Evolutionary conservation across 106 monocot species (phyloP), one percentile per base, ranked within the genome.

Genomic region (Ottelia alismoides): DNA sequence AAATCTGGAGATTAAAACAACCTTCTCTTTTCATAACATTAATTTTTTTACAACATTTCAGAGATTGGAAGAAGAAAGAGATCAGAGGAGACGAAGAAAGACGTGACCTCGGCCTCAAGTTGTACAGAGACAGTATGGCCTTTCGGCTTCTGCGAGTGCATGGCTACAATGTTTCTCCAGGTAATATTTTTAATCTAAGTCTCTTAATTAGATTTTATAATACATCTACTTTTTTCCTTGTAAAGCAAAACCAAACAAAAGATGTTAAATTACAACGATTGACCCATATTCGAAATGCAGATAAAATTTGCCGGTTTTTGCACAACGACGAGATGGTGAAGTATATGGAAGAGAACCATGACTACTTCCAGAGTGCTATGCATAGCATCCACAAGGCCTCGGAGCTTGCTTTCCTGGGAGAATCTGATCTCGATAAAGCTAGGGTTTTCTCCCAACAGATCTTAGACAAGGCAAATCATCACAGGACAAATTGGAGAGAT

Each of bases 81-180:
- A 30, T 7, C n/a, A 12, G 51, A 31, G 2, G 1, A 72, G 1
- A 22, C n/a, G n/a, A n/a, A n/a, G n/a, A n/a, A n/a, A n/a, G n/a
- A n/a, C n/a, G n/a, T n/a, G n/a, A 31, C 18, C 0, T 16, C 0
- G 14, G 12, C 11, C 20, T 55, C 1, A 47, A 40, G 28, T 46
- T 73, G 11, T 61, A 49, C 26, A 57, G 31, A 16, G 73, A 66
- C 21, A 55, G 66, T 0, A 55, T 73, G 27, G 55, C 66, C 1
- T 73, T 73, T 49, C 2, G 52, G 2, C 61, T 66, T 16, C 25
- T 73, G 32, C 61, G 73, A 25, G 30, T 32, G 58, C 57, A 67
- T 20, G 67, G 67, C n/a, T 67, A 66, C 47, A 20, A 25, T 2
- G 61, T 67, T 2, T 73, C 73, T 35, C 73, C 73, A 31, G 0